phyloP scores from a whole-genome alignment of 192 early-diverging fungal species.

The Dispira parvispora region DNA sequence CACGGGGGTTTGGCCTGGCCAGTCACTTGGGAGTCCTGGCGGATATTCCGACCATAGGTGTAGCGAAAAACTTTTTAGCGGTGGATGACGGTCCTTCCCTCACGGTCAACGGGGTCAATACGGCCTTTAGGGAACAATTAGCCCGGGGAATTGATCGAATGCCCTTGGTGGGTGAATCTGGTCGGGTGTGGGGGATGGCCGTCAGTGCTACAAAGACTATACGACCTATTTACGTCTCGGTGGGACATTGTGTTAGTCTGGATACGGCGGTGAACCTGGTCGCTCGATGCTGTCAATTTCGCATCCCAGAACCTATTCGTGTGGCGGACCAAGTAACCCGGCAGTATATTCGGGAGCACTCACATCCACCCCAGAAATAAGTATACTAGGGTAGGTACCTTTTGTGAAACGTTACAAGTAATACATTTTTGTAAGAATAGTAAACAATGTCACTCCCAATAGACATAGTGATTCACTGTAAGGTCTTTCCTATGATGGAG shows the following conservation, averaged over 20 bases:
- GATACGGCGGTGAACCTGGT: constrained; percentile 54
- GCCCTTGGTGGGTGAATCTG: constrained; percentile 24
- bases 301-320: constrained; percentile 83
- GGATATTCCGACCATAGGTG: constrained; percentile 65
- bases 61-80: constrained; percentile 79
- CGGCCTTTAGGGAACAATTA: constrained; percentile 18
- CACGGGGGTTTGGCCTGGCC: constrained; percentile 73
- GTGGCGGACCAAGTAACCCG: constrained; percentile 41
- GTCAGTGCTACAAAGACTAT: constrained; percentile 19
- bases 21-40: constrained; percentile 61
- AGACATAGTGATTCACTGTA: too few species aligned
- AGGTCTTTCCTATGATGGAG: too few species aligned
- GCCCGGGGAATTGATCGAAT: constrained; percentile 24
- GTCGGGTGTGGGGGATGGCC: constrained; percentile 22
- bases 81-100: constrained; percentile 40
- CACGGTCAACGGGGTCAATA: constrained; percentile 36
- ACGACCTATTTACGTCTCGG: constrained; percentile 79
- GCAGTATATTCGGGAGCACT: constrained; percentile 10
- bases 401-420: too few species aligned
- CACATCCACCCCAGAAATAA: too few species aligned
- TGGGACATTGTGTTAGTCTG: constrained; percentile 61
- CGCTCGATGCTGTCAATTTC: constrained; percentile 35
- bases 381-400: too few species aligned
- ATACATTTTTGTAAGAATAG: too few species aligned
- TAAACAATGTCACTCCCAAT: too few species aligned